Evolutionary conservation across 768 basidiomycete species (phyloP).

Genomic region (Tulasnella sp.): DNA sequence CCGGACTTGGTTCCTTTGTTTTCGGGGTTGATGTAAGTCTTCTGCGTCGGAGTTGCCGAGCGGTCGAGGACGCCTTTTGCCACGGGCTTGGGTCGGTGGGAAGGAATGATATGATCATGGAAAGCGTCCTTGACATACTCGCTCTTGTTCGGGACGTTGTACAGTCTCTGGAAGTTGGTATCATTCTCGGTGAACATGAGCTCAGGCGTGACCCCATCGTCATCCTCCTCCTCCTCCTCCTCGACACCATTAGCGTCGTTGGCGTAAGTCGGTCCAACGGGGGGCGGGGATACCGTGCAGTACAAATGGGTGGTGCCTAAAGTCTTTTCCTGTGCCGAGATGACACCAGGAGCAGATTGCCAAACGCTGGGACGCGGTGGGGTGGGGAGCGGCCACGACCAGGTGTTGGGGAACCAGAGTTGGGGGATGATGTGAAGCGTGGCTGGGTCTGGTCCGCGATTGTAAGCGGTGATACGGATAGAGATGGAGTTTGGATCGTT

Average conservation of each 20-base stretch:
- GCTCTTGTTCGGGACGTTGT: constrained; percentile 74
- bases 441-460: constrained; percentile 90
- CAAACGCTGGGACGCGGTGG: constrained; percentile 47
- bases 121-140: constrained; percentile 93
- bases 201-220: constrained; percentile 65
- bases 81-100: constrained; percentile 51
- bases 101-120: constrained; percentile 90
- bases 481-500: constrained; percentile 80
- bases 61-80: constrained; percentile 5
- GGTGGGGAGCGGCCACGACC: constrained; percentile 70
- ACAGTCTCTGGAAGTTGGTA: constrained; percentile 87
- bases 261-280: constrained; percentile 61
- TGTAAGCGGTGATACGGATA: constrained; percentile 91
- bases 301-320: constrained; percentile 74
- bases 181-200: constrained; percentile 95
- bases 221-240: constrained; percentile 34
- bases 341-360: constrained; percentile 39
- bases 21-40: constrained; percentile 68
- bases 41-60: not conserved
- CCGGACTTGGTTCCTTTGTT: constrained; percentile 84
- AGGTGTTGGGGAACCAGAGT: constrained; percentile 95
- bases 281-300: constrained; percentile 85
- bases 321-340: constrained; percentile 61
- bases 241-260: constrained; percentile 23
- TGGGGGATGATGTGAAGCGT: constrained; percentile 92